Percentiles rank a stretch among this genome's conserved stretches.
phyloP scores from a whole-genome alignment of 805 yeast genomes.

The Yamadazyma kitorensis region DNA sequence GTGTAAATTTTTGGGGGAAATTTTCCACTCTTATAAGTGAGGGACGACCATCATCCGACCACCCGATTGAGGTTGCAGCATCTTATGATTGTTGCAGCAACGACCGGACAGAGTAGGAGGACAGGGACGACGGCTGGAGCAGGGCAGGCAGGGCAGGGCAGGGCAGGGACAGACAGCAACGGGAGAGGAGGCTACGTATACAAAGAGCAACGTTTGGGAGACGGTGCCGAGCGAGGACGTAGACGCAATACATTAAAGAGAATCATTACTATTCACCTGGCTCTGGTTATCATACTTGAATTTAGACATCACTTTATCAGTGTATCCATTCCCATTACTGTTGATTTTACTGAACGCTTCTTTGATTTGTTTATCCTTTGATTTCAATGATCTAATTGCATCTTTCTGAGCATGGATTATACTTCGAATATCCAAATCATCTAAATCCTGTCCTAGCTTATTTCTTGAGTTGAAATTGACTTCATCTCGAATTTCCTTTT shows the following conservation, averaged over 20 bases:
- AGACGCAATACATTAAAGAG: too few species aligned
- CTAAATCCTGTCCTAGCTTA: conserved; percentile 24
- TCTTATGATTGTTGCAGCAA: too few species aligned
- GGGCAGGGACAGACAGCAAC: too few species aligned
- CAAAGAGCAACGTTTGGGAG: too few species aligned
- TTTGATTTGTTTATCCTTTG: conserved; percentile 42
- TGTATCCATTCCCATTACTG: conserved; percentile 9
- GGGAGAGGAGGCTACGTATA: too few species aligned
- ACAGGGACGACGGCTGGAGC: too few species aligned
- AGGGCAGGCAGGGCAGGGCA: too few species aligned
- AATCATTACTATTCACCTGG: conserved; percentile 19
- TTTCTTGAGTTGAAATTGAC: conserved; percentile 34
- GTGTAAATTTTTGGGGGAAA: background rate
- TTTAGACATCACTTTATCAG: conserved; percentile 9
- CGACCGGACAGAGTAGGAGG: too few species aligned
- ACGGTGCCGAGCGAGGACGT: too few species aligned
- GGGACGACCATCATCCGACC: conserved; percentile 17
- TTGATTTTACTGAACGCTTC: conserved; percentile 30
- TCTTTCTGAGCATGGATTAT: conserved; percentile 37
- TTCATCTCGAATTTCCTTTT: conserved; percentile 35
- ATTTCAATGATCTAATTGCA: conserved; percentile 36
- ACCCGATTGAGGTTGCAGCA: too few species aligned
- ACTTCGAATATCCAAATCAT: conserved; percentile 37
- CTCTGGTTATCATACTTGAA: conserved; percentile 28
- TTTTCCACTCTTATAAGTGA: background rate